Evolutionary conservation across 192 early-diverging fungal genomes (phyloP).

Genomic region (Kickxella alabastrina): DNA sequence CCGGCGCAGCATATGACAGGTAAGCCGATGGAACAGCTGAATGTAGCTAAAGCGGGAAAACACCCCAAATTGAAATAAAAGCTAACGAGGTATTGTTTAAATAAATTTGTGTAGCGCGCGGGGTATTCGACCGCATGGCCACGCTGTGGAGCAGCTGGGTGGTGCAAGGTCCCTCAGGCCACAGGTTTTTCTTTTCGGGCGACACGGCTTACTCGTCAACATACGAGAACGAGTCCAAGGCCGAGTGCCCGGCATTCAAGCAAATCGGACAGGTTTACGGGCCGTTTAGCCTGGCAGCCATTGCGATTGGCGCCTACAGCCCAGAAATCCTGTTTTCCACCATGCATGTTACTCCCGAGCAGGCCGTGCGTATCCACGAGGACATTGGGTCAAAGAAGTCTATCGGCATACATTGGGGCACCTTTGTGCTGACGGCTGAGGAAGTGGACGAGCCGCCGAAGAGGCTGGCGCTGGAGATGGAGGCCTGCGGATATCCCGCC

Average conservation of each 20-base stretch:
- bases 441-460: slow-evolving; percentile 63
- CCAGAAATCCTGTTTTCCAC: slow-evolving; percentile 65
- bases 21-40: too few species aligned
- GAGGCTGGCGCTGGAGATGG: slow-evolving; percentile 56
- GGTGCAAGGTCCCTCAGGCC: slow-evolving; percentile 39
- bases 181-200: slow-evolving; percentile 47
- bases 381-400: slow-evolving; percentile 63
- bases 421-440: slow-evolving; percentile 73
- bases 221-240: slow-evolving; percentile 49
- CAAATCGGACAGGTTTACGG: slow-evolving; percentile 74
- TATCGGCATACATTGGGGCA: slow-evolving; percentile 85
- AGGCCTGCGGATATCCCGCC: slow-evolving; percentile 48
- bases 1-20: slow-evolving; percentile 58
- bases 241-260: slow-evolving; percentile 78
- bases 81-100: not conserved
- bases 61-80: too few species aligned
- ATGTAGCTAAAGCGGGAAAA: too few species aligned
- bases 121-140: slow-evolving; percentile 60
- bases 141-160: slow-evolving; percentile 82
- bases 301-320: slow-evolving; percentile 83
- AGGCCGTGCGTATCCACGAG: slow-evolving; percentile 74
- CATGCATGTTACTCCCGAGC: slow-evolving; percentile 76
- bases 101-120: slow-evolving; percentile 28
- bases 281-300: slow-evolving; percentile 68
- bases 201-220: slow-evolving; percentile 80